phyloP scores from a whole-genome alignment of 2,329 filamentous ascomycete species.

The Penicillium sp. region DNA sequence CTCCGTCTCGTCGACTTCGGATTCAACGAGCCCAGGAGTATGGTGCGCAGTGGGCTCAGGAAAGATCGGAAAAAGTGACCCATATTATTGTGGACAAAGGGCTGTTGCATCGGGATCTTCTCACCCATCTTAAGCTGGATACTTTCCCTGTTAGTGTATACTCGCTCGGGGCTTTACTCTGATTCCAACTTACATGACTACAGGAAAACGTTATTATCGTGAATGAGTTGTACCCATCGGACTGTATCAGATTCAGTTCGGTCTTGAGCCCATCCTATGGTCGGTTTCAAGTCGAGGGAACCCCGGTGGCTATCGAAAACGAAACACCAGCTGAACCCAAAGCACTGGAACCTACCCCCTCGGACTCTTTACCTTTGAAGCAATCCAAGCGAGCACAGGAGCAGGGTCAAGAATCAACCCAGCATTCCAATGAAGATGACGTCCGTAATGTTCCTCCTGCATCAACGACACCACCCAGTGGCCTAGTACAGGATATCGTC shows the following conservation, averaged over 20 bases:
- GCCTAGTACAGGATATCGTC: slow-evolving; percentile 1
- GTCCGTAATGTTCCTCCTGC: not conserved
- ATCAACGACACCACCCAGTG: not conserved
- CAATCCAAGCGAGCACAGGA: slow-evolving; percentile 16
- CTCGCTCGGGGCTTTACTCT: not conserved
- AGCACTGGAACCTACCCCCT: not conserved
- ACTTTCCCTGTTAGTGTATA: slow-evolving; percentile 48
- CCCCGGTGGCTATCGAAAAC: slow-evolving; percentile 11
- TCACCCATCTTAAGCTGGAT: slow-evolving; percentile 54
- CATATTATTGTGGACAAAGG: slow-evolving; percentile 77
- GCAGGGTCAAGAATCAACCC: slow-evolving; percentile 17
- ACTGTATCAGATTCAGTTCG: slow-evolving; percentile 62
- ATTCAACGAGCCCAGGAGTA: slow-evolving; percentile 74
- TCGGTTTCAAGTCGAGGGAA: slow-evolving; percentile 47
- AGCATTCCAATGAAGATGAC: slow-evolving; percentile 6
- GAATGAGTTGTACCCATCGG: slow-evolving; percentile 67
- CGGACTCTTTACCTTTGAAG: slow-evolving; percentile 33
- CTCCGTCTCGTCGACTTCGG: slow-evolving; percentile 64
- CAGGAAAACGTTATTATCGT: slow-evolving; percentile 54
- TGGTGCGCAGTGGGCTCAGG: slow-evolving; percentile 70
- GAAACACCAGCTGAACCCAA: slow-evolving; percentile 9
- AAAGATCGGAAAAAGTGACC: slow-evolving; percentile 60
- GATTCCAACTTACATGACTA: slow-evolving; percentile 13
- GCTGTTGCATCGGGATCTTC: slow-evolving; percentile 64
- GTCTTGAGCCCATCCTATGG: slow-evolving; percentile 60